Percentiles rank a stretch among this genome's conserved stretches.
phyloP scores from a whole-genome alignment of 2,329 filamentous ascomycete species.

The Huntiella bhutanensis region DNA sequence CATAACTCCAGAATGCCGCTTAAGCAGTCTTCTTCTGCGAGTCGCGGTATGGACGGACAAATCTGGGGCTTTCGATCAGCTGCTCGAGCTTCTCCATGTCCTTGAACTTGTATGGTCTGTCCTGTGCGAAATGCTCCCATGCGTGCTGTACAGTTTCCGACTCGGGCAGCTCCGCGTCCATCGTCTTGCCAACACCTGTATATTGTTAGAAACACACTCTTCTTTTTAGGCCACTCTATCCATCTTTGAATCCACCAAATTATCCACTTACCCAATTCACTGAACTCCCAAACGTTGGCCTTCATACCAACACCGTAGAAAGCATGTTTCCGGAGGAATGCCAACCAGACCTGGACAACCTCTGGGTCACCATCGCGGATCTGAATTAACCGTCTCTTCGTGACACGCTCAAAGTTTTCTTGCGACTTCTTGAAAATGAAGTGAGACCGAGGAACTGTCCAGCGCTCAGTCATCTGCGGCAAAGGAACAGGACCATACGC shows the following conservation, averaged over 20 bases:
- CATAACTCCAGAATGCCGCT: neutral
- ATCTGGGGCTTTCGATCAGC: conserved; percentile 10
- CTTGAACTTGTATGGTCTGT: conserved; percentile 10
- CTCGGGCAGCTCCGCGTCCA: conserved; percentile 9
- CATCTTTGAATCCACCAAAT: neutral
- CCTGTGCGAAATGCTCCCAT: conserved; percentile 11
- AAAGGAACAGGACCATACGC: conserved; percentile 73
- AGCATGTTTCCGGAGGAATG: conserved; percentile 77
- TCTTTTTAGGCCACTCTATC: neutral
- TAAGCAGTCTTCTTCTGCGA: neutral
- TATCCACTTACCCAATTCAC: conserved; percentile 35
- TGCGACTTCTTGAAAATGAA: conserved; percentile 97
- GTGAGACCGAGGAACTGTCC: conserved; percentile 75
- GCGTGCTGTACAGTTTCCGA: conserved; percentile 7
- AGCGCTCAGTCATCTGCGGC: conserved; percentile 72
- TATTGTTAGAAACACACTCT: neutral
- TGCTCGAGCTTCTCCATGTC: conserved; percentile 8
- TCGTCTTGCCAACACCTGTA: conserved; percentile 10
- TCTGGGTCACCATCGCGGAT: conserved; percentile 84
- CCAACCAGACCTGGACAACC: conserved; percentile 77
- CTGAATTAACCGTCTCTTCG: conserved; percentile 68
- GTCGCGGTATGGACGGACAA: conserved; percentile 10
- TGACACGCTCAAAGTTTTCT: conserved; percentile 93
- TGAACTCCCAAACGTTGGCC: conserved; percentile 87
- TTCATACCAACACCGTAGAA: conserved; percentile 98